Conservation (phyloP, 78 protist species). For the Pelomyxa schiedti region DNA sequence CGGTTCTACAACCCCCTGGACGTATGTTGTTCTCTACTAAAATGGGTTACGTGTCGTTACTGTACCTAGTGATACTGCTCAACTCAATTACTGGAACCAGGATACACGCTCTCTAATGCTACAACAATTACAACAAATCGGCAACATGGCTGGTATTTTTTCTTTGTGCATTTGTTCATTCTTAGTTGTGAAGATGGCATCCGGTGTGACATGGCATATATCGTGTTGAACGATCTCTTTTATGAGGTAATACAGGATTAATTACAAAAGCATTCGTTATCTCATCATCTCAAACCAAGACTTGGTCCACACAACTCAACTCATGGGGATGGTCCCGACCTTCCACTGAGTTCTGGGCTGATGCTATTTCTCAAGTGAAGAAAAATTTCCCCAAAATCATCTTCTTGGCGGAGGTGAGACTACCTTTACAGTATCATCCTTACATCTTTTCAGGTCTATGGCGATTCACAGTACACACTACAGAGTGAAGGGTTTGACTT, state of each 20-base stretch:
- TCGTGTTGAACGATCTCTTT: constrained; percentile 51
- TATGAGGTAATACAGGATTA: too few relatives aligned
- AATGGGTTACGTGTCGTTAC: background rate
- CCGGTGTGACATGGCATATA: constrained; percentile 81
- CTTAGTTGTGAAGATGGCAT: constrained; percentile 54
- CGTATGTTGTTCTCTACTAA: background rate
- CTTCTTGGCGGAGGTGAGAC: constrained; percentile 80
- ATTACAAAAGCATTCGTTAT: too few relatives aligned
- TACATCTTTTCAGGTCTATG: too few relatives aligned
- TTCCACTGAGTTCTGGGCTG: constrained; percentile 60
- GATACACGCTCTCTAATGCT: background rate
- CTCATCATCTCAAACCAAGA: too few relatives aligned
- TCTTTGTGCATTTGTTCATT: background rate
- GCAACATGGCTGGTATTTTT: background rate
- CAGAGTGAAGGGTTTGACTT: constrained; percentile 68
- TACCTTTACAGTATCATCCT: too few relatives aligned
- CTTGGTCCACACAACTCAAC: constrained; percentile 45
- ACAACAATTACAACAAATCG: background rate
- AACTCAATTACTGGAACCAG: constrained; percentile 70
- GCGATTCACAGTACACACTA: constrained; percentile 17
- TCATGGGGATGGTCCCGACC: constrained; percentile 63
- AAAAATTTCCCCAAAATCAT: constrained; percentile 35
- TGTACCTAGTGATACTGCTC: constrained; percentile 47
- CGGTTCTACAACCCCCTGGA: constrained; percentile 38
- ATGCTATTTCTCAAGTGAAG: constrained; percentile 59